These are phyloP conservation scores for Ogataea kodamae DNA, from an alignment of 805 yeast species.

Conservation along the genomic window DNA sequence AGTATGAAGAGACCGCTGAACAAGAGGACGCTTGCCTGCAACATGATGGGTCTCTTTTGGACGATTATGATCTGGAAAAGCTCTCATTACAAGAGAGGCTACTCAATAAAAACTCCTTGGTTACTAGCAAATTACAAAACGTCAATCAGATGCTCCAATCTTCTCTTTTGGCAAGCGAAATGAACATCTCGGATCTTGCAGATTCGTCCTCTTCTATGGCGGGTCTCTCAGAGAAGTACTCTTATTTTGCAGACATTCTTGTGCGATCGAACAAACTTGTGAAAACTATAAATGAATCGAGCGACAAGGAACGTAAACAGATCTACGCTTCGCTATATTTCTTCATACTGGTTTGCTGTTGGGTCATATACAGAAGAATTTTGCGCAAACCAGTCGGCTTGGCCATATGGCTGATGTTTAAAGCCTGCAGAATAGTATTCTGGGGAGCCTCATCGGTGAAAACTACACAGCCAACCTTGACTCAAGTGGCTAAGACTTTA, in stretches of 20 bases:
- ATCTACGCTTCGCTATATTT: conserved; percentile 47
- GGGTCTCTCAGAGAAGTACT: conserved; percentile 40
- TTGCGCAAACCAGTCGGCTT: conserved; percentile 42
- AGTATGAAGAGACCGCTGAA: conserved; percentile 14
- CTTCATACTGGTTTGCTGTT: conserved; percentile 41
- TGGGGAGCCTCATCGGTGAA: conserved; percentile 15
- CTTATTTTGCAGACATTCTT: conserved; percentile 39
- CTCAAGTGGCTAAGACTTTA: conserved; percentile 2
- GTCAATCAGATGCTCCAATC: conserved; percentile 47
- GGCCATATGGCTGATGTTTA: conserved; percentile 45
- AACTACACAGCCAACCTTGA: conserved; percentile 4
- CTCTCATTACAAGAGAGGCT: conserved; percentile 39
- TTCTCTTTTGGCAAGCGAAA: conserved; percentile 48
- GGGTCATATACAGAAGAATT: conserved; percentile 50
- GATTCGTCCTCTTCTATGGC: conserved; percentile 43
- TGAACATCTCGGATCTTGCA: conserved; percentile 45
- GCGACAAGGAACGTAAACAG: conserved; percentile 44
- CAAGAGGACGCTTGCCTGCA: conserved; percentile 2
- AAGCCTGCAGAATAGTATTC: conserved; percentile 28
- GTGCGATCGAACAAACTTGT: conserved; percentile 44
- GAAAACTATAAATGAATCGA: conserved; percentile 49
- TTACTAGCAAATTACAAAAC: conserved; percentile 45
- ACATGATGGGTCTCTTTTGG: conserved; percentile 22
- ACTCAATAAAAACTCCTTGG: conserved; percentile 42
- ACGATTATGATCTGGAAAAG: conserved; percentile 27